These are phyloP conservation scores for Camellia oleifera DNA, from an alignment of 179 eudicot genomes.

Conservation along the genomic window DNA sequence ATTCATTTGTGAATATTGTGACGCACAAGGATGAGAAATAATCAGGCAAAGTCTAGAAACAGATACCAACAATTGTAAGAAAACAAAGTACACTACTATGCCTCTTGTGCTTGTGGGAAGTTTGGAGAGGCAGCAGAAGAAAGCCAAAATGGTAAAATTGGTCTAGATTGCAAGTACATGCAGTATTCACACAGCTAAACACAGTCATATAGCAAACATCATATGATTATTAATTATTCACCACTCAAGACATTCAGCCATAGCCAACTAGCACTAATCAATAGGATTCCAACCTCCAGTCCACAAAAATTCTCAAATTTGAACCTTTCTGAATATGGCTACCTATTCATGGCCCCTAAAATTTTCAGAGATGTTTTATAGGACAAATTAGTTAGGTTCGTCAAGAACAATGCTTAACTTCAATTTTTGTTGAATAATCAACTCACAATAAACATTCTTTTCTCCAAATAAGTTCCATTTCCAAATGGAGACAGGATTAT, in stretches of 20 bases:
- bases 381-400: background rate
- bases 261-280: background rate
- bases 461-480: background rate
- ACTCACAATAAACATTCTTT: background rate
- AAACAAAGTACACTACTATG: background rate
- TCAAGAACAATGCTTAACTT: background rate
- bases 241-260: background rate
- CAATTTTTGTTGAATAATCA: background rate
- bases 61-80: background rate
- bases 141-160: constrained; percentile 2
- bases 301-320: background rate
- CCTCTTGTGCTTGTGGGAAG: background rate
- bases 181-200: no score
- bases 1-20: background rate
- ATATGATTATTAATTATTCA: background rate
- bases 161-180: background rate
- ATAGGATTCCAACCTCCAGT: background rate
- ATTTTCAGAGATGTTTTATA: background rate
- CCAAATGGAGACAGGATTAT: background rate
- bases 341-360: background rate
- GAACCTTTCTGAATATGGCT: background rate
- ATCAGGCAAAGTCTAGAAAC: background rate
- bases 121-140: constrained; percentile 7
- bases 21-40: no score
- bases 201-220: background rate